phyloP scores from a whole-genome alignment of 441 rosid genomes.

The Croton laevigatus region DNA sequence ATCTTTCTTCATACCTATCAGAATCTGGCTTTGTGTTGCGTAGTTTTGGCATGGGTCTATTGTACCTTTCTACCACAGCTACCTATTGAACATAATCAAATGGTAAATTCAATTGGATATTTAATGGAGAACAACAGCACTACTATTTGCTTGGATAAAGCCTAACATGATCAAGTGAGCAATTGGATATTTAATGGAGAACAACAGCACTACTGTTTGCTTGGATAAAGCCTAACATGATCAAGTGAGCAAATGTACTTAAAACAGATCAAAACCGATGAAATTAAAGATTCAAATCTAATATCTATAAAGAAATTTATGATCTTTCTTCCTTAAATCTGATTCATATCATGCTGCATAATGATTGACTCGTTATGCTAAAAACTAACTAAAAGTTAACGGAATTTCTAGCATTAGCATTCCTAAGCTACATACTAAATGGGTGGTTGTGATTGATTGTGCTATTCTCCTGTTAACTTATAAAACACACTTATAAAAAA shows the following conservation, averaged over 20 bases:
- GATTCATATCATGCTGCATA: not conserved
- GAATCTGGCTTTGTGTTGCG: conserved; percentile 64
- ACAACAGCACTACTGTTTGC: not conserved
- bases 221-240: not conserved
- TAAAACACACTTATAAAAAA: no score
- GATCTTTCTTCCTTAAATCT: not conserved
- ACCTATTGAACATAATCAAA: conserved; percentile 45
- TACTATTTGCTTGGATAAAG: not conserved
- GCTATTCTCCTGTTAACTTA: no score
- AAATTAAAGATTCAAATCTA: no score
- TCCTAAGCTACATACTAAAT: no score
- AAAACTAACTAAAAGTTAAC: not conserved
- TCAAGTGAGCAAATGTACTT: not conserved
- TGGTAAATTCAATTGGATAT: not conserved
- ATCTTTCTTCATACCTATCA: conserved; percentile 59
- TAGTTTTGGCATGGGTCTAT: conserved; percentile 76
- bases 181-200: not conserved
- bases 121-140: not conserved
- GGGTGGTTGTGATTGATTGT: no score
- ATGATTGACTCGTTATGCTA: not conserved
- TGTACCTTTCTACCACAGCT: conserved; percentile 51
- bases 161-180: not conserved
- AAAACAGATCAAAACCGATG: no score
- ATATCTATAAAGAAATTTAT: not conserved
- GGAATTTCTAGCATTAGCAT: not conserved